These are phyloP conservation scores for Termitomyces sp. DNA, from an alignment of 768 basidiomycete genomes.

Conservation along the genomic window DNA sequence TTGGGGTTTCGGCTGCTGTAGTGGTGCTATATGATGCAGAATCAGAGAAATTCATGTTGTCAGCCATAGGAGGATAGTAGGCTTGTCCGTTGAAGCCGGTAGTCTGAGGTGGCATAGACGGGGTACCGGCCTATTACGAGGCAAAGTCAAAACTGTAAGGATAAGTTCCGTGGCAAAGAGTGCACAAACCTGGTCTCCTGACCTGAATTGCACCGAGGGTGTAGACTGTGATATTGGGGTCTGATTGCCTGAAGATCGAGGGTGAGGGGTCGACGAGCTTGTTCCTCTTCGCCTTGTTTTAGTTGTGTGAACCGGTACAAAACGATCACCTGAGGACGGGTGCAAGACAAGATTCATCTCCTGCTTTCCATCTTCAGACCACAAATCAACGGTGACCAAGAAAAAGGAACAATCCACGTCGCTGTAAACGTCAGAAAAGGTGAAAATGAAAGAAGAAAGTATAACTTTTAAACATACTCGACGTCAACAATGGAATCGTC, in stretches of 20 bases:
- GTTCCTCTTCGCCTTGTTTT: conserved; percentile 40
- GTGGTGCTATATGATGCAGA: conserved; percentile 35
- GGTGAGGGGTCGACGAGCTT: conserved; percentile 28
- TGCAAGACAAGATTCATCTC: conserved; percentile 90
- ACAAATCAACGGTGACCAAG: conserved; percentile 88
- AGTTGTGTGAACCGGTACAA: conserved; percentile 45
- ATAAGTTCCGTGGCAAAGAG: conserved; percentile 3
- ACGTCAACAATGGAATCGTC: conserved; percentile 66
- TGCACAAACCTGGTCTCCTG: conserved; percentile 39
- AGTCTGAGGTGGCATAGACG: conserved; percentile 36
- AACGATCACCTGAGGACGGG: conserved; percentile 75
- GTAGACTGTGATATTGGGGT: conserved; percentile 42
- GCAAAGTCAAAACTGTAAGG: conserved; percentile 7
- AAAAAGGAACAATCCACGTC: conserved; percentile 87
- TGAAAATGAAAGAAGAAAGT: neutral
- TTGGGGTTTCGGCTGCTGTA: conserved; percentile 38
- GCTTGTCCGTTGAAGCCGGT: conserved; percentile 35
- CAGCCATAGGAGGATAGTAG: conserved; percentile 41
- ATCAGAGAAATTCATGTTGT: conserved; percentile 35
- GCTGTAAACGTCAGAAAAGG: conserved; percentile 31
- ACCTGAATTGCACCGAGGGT: conserved; percentile 41
- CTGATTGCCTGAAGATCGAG: conserved; percentile 36
- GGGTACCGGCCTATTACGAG: conserved; percentile 21
- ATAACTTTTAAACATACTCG: conserved; percentile 52
- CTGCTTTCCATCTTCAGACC: conserved; percentile 76